Base-by-base conservation (phyloP, 768 basidiomycete genomes). In the Hebeloma cylindrosporum region DNA sequence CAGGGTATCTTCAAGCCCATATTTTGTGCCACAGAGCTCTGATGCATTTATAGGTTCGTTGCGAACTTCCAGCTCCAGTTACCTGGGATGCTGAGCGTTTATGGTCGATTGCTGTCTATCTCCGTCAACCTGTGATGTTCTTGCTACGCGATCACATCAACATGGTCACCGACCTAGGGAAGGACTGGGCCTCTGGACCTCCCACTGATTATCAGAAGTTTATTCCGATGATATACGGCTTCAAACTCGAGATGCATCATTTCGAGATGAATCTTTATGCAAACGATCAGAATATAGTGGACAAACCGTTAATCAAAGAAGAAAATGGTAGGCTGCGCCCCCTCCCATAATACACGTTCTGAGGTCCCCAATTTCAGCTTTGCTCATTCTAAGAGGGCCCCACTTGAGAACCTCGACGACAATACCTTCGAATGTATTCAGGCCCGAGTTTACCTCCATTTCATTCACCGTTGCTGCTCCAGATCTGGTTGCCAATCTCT, bases 201-300 rank as follows among this genome's bases (percentile, higher is more conserved):
- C 82, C 85, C 0, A 80, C 77, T 25, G 85, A 92, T 59, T 88
- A 84, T 60, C 71, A 84, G 50, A 83, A 82, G 34, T 98, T 93
- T 62, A 73, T 93, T 16, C 94, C 95, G 0, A 91, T 79, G 62
- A 59, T 82, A 5, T 98, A 98, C 64, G 63, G 63, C 11, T 65
- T 94, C 51, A 73, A 85, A 37, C 52, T 96, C 36, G 74, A 82
- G 44, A 63, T 97, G 47, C 74, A 83, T 59, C 82, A 91, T 56
- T 94, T 83, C 64, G 76, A 80, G 47, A 60, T 95, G 38, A 85
- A 87, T 54, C 61, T 89, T 18, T 94, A 90, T 59, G 81, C 89
- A 40, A 98, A 98, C 59, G 95, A 98, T 63, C 92, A 93, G 59
- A 98, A 98, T 59, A 91, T 98, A 59, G 88, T 98, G 38, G 92